Evolutionary conservation across 106 monocot genomes (phyloP).

Genomic region (Dactylorhiza incarnata): DNA sequence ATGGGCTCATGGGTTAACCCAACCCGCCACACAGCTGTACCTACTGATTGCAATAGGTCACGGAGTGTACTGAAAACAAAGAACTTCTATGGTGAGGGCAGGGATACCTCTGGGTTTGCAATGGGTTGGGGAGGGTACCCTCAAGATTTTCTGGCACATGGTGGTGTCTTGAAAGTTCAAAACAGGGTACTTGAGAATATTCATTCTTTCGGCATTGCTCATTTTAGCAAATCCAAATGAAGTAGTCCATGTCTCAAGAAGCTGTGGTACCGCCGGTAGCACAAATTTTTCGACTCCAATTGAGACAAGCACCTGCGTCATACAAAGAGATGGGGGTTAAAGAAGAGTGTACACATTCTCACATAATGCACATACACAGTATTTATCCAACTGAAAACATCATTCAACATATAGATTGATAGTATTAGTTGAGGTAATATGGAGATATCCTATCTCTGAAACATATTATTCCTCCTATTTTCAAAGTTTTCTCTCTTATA

Average conservation of each 20-base stretch:
- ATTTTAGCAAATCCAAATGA: constrained; percentile 55
- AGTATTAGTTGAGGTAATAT: background rate
- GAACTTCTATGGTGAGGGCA: background rate
- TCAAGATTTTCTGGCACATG: constrained; percentile 45
- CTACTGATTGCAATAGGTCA: too few relatives aligned
- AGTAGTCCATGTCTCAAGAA: constrained; percentile 46
- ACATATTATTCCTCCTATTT: too few relatives aligned
- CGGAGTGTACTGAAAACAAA: background rate
- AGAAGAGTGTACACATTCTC: background rate
- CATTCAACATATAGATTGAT: background rate
- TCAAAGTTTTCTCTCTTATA: too few relatives aligned
- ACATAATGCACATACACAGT: background rate
- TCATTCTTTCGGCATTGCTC: constrained; percentile 26
- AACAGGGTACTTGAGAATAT: constrained; percentile 30
- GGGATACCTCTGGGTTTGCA: constrained; percentile 19
- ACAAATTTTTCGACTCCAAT: constrained; percentile 56
- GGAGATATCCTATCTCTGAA: background rate
- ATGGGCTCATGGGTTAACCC: too few relatives aligned
- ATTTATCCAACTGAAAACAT: background rate
- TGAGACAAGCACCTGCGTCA: constrained; percentile 29
- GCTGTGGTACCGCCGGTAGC: constrained; percentile 46
- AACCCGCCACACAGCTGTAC: too few relatives aligned
- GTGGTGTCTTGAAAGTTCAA: constrained; percentile 45
- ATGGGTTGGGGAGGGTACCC: background rate
- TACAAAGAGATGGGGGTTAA: background rate